These are phyloP conservation scores for Camellia sinensis DNA, from an alignment of 148 eudicot genomes.

Conservation along the genomic window DNA sequence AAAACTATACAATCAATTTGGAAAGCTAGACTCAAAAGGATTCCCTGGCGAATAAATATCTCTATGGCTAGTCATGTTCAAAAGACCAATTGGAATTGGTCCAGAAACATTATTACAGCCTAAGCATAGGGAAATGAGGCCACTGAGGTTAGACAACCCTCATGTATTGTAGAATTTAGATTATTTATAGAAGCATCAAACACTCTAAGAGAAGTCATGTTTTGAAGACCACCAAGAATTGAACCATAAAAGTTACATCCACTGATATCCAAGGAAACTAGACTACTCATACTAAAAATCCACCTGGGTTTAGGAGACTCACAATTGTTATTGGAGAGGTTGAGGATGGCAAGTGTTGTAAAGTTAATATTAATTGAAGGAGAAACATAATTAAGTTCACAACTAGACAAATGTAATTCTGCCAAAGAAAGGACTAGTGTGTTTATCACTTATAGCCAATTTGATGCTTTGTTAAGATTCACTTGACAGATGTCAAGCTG, in stretches of 20 bases:
- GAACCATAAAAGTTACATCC: background rate
- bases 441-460: background rate
- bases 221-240: background rate
- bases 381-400: background rate
- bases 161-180: no score
- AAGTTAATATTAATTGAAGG: background rate
- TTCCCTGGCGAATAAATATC: background rate
- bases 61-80: slow-evolving; percentile 2
- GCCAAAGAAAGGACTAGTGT: background rate
- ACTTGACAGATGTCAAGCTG: background rate
- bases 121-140: no score
- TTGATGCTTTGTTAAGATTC: background rate
- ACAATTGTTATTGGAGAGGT: background rate
- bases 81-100: slow-evolving; percentile 8
- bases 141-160: no score
- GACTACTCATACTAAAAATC: background rate
- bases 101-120: background rate
- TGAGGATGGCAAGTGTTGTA: background rate
- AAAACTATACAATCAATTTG: background rate
- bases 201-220: background rate
- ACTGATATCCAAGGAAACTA: background rate
- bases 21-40: background rate
- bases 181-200: background rate
- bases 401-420: background rate
- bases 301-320: background rate